Percentiles rank a stretch among this genome's conserved stretches.
Conservation (phyloP, 495 filamentous ascomycete genomes). For the Trichocladium antarcticum region DNA sequence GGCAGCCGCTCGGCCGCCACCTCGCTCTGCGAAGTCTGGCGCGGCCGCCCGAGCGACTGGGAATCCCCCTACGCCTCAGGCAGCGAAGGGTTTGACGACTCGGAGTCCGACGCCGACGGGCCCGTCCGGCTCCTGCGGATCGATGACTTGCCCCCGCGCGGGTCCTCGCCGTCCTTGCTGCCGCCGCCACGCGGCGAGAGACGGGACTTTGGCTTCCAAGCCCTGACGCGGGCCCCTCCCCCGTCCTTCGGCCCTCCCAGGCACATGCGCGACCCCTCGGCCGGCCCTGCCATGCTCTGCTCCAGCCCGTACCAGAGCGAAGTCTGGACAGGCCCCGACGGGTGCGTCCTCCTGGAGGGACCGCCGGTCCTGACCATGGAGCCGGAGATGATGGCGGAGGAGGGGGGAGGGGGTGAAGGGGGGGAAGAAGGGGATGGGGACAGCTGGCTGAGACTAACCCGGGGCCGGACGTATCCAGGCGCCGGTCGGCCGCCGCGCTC, state of each 20-base stretch:
- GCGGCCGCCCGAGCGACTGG: conserved; percentile 22
- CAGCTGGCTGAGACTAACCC: not conserved
- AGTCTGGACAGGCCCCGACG: not conserved
- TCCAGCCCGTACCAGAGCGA: not conserved
- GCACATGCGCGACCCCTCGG: not conserved
- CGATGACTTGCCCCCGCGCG: conserved; percentile 5
- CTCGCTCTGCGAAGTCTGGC: conserved; percentile 23
- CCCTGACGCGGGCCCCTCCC: not conserved
- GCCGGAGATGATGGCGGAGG: conserved; percentile 6
- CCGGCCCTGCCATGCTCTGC: not conserved
- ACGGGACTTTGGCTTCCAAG: conserved; percentile 8
- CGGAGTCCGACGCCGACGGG: conserved; percentile 9
- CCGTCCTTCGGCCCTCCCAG: not conserved
- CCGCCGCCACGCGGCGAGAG: conserved; percentile 5
- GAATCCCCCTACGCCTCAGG: conserved; percentile 22
- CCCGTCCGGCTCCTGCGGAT: conserved; percentile 5
- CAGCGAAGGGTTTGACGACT: conserved; percentile 5
- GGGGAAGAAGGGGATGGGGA: not conserved
- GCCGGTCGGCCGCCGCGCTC: not conserved
- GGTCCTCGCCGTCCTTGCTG: conserved; percentile 2
- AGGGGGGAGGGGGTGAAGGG: not conserved
- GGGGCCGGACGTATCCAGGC: not conserved
- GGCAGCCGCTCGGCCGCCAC: conserved; percentile 11
- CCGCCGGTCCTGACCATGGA: not conserved
- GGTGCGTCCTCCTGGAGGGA: not conserved